Evolutionary conservation across 2,329 filamentous ascomycete species (phyloP).

Genomic region (Coleophoma crateriformis): DNA sequence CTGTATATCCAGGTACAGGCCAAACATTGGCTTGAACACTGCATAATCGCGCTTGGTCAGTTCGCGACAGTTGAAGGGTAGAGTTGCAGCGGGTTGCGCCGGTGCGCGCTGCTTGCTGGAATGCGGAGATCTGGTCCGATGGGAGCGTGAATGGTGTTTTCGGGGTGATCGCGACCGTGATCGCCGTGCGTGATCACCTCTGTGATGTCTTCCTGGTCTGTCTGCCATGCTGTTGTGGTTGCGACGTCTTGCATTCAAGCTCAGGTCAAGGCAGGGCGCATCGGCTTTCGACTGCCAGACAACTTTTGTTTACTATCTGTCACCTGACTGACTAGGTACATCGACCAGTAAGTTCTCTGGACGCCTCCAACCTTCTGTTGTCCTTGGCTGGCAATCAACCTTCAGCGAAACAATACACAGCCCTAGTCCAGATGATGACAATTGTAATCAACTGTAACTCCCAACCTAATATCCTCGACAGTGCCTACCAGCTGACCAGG

Average conservation of each 20-base stretch:
- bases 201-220: not conserved
- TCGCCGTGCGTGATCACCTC: not conserved
- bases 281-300: too few relatives aligned
- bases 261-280: too few relatives aligned
- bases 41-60: constrained; percentile 66
- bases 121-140: constrained; percentile 13
- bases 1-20: constrained; percentile 81
- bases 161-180: constrained; percentile 10
- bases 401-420: too few relatives aligned
- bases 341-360: too few relatives aligned
- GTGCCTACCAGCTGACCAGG: too few relatives aligned
- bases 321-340: too few relatives aligned
- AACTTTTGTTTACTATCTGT: too few relatives aligned
- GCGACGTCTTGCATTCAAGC: not conserved
- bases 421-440: too few relatives aligned
- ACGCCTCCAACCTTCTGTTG: too few relatives aligned
- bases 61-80: constrained; percentile 62
- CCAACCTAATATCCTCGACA: too few relatives aligned
- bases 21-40: constrained; percentile 66
- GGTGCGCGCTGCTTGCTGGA: constrained; percentile 22
- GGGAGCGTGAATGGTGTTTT: constrained; percentile 4
- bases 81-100: constrained; percentile 12
- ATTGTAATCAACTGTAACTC: too few relatives aligned
- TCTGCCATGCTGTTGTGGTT: constrained; percentile 3
- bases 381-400: too few relatives aligned